These are phyloP conservation scores for Erigeron philadelphicus DNA, from an alignment of 140 eudicot genomes.

Conservation along the genomic window DNA sequence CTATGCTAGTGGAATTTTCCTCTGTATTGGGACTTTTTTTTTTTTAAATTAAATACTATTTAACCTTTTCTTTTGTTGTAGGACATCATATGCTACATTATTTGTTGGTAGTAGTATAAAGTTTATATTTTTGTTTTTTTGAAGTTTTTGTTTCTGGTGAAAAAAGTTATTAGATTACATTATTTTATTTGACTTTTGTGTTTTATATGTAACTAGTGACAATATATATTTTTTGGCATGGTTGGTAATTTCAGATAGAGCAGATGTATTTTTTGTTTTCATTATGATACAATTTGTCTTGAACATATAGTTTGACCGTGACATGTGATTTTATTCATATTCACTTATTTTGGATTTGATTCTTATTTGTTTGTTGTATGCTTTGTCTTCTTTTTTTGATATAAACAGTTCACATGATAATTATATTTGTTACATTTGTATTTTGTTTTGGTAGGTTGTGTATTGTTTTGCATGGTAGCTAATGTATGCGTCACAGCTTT, in stretches of 20 bases:
- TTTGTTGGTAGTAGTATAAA: too few species aligned
- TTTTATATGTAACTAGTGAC: background rate
- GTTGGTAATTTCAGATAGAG: background rate
- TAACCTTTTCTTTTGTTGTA: conserved; percentile 38
- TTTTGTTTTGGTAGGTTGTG: conserved; percentile 23
- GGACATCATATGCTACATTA: too few species aligned
- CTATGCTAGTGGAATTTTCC: conserved; percentile 42
- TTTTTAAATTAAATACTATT: conserved; percentile 20
- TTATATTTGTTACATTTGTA: conserved; percentile 7
- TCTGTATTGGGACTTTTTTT: conserved; percentile 22
- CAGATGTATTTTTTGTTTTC: background rate
- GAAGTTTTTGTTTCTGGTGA: conserved; percentile 21
- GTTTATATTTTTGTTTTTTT: conserved; percentile 19
- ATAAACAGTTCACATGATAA: conserved; percentile 1
- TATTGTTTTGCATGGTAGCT: conserved; percentile 19
- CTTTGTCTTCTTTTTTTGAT: background rate
- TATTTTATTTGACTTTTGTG: conserved; percentile 20
- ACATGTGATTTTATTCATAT: too few species aligned
- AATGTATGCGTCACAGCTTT: conserved; percentile 50
- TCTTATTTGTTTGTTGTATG: background rate
- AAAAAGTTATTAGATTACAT: background rate
- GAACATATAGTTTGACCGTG: background rate
- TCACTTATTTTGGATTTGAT: background rate
- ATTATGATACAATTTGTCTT: conserved; percentile 11
- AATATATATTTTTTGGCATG: background rate